These are phyloP conservation scores for Cornus controversa DNA, from an alignment of 148 eudicot species.

Conservation along the genomic window DNA sequence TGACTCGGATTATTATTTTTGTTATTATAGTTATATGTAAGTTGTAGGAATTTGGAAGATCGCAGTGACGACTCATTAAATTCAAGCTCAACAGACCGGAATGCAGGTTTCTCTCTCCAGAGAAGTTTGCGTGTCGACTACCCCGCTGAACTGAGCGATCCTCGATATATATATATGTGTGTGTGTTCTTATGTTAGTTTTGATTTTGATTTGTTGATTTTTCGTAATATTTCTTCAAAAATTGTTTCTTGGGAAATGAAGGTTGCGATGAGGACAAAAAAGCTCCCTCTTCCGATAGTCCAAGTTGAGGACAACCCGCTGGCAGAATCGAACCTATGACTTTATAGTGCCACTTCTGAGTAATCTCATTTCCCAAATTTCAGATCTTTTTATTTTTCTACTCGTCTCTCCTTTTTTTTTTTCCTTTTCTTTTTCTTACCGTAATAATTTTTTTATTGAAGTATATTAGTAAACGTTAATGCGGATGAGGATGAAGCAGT, in stretches of 20 bases:
- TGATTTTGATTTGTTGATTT: too few species aligned
- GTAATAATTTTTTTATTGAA: too few species aligned
- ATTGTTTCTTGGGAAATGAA: not conserved
- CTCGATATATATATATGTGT: too few species aligned
- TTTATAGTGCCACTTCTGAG: slow-evolving; percentile 26
- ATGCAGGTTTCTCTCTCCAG: not conserved
- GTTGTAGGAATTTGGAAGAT: not conserved
- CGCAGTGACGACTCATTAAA: not conserved
- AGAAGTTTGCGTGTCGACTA: not conserved
- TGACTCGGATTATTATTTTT: too few species aligned
- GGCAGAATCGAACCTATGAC: slow-evolving; percentile 39
- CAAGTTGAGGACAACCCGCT: slow-evolving; percentile 21
- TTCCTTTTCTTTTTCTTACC: not conserved
- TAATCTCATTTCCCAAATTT: not conserved
- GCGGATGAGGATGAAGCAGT: slow-evolving; percentile 30
- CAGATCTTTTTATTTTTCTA: too few species aligned
- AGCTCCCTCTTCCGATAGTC: slow-evolving; percentile 29
- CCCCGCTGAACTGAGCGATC: not conserved
- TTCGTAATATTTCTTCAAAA: too few species aligned
- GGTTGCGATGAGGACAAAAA: slow-evolving; percentile 13
- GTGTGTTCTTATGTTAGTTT: too few species aligned
- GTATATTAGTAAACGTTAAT: too few species aligned
- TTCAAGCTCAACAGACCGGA: not conserved
- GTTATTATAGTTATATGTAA: too few species aligned
- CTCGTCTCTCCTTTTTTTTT: too few species aligned